These are phyloP conservation scores for Picochlorum sp. DNA, from an alignment of 139 green algal genomes.

Conservation along the genomic window DNA sequence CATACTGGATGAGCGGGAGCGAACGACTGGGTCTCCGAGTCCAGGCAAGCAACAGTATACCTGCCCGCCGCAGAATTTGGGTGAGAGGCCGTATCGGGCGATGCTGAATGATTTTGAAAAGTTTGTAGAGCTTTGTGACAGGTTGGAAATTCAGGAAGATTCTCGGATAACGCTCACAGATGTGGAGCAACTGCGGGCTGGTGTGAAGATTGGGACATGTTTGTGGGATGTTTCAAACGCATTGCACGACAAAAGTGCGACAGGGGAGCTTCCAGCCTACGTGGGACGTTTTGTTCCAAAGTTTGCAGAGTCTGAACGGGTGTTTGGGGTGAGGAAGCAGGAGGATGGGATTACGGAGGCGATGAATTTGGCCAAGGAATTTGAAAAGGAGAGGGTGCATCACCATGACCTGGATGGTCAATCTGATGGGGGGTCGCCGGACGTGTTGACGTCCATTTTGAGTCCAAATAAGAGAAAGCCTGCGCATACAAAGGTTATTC, in stretches of 20 bases:
- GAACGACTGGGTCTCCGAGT: too few relatives aligned
- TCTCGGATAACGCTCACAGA: not conserved
- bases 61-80: not conserved
- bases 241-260: not conserved
- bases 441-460: slow-evolving; percentile 6
- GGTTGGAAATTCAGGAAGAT: not conserved
- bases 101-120: slow-evolving; percentile 3
- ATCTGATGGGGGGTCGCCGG: not conserved
- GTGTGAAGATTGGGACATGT: not conserved
- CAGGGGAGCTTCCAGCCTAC: not conserved
- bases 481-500: slow-evolving; percentile 5
- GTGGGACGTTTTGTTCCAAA: not conserved
- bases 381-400: not conserved
- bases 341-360: not conserved
- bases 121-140: not conserved
- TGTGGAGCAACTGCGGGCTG: not conserved
- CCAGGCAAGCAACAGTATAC: not conserved
- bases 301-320: not conserved
- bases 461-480: slow-evolving; percentile 12
- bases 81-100: not conserved
- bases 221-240: slow-evolving; percentile 6
- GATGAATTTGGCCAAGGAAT: not conserved
- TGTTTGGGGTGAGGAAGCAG: not conserved
- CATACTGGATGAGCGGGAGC: not conserved
- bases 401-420: not conserved